Evolutionary conservation across 2,329 filamentous ascomycete species (phyloP).

Genomic region (Colletotrichum sidae): DNA sequence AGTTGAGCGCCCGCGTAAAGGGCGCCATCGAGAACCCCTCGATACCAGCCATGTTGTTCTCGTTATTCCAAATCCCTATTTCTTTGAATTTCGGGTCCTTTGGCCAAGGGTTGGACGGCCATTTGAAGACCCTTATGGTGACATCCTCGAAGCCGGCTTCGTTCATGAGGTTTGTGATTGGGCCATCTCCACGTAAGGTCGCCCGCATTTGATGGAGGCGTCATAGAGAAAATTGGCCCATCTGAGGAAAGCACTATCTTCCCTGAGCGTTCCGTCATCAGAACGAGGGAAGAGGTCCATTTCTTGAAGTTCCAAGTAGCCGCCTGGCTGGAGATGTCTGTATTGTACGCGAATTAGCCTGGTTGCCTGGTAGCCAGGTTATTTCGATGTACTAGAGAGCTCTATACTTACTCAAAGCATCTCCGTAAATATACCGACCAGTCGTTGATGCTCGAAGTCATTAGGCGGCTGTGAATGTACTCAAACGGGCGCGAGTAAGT

Average conservation of each 20-base stretch:
- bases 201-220: background rate
- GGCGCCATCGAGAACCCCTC: background rate
- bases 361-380: too few relatives aligned
- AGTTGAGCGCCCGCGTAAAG: background rate
- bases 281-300: conserved; percentile 49
- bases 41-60: background rate
- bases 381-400: too few relatives aligned
- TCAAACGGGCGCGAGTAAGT: conserved; percentile 39
- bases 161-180: background rate
- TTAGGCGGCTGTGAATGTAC: conserved; percentile 18
- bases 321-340: conserved; percentile 53
- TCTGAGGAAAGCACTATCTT: conserved; percentile 40
- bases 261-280: conserved; percentile 53
- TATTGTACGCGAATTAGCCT: too few relatives aligned
- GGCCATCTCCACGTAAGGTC: background rate
- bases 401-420: conserved; percentile 43
- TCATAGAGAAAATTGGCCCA: conserved; percentile 47
- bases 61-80: conserved; percentile 1
- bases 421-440: conserved; percentile 39
- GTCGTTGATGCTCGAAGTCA: background rate
- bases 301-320: conserved; percentile 58
- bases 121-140: background rate
- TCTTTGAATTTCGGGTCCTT: background rate
- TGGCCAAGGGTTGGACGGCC: conserved; percentile 4
- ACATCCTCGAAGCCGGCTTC: conserved; percentile 2